These are phyloP conservation scores for Beauveria rudraprayagi DNA, from an alignment of 2,329 filamentous ascomycete species.

Conservation along the genomic window DNA sequence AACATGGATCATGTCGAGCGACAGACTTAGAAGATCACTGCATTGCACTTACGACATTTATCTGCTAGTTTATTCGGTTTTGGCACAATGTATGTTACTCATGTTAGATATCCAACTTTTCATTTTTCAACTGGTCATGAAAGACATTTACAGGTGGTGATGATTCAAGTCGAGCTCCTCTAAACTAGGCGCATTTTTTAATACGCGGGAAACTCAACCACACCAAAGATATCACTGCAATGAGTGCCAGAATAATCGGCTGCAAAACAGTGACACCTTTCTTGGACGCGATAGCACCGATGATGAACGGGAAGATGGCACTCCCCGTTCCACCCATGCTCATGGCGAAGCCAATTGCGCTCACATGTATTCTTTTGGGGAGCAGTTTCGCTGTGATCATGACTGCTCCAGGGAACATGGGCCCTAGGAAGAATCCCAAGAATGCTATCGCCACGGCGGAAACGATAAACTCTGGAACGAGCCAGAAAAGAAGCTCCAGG, in stretches of 20 bases:
- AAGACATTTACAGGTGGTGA: no score
- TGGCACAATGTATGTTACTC: no score
- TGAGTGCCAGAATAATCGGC: conserved; percentile 39
- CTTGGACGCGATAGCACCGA: conserved; percentile 51
- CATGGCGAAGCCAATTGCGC: conserved; percentile 64
- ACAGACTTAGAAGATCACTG: background rate
- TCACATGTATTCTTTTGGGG: conserved; percentile 61
- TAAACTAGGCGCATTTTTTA: conserved; percentile 19
- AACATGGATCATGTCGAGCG: conserved; percentile 7
- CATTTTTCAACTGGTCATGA: no score
- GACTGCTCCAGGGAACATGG: conserved; percentile 63
- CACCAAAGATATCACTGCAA: conserved; percentile 26
- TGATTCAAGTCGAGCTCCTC: background rate
- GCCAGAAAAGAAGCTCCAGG: conserved; percentile 51
- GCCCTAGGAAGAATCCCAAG: conserved; percentile 67
- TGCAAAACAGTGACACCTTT: conserved; percentile 42
- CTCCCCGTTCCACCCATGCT: conserved; percentile 65
- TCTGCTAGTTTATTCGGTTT: background rate
- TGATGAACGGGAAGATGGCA: conserved; percentile 51
- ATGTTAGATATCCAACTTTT: no score
- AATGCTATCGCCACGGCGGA: conserved; percentile 55
- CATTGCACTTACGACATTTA: background rate
- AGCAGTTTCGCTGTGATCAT: conserved; percentile 65
- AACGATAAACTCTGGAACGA: conserved; percentile 52
- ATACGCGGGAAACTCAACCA: conserved; percentile 30